These are phyloP conservation scores for Herpotrichia juniperi DNA, from an alignment of 2,329 filamentous ascomycete genomes.

Conservation along the genomic window DNA sequence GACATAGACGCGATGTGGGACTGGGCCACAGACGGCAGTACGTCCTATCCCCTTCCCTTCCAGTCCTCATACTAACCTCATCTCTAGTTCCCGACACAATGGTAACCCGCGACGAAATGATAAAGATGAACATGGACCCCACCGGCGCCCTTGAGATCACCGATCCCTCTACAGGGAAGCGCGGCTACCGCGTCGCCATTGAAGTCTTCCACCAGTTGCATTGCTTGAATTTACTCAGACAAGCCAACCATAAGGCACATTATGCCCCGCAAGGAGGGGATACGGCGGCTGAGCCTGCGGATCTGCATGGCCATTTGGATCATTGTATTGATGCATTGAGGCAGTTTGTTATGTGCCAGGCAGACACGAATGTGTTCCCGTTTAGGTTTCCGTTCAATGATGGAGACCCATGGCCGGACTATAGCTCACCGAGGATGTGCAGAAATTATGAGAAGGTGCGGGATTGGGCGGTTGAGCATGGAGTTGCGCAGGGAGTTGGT, in stretches of 20 bases:
- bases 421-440: slow-evolving; percentile 20
- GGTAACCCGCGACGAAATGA: slow-evolving; percentile 20
- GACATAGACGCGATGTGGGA: slow-evolving; percentile 20
- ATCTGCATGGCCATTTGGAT: slow-evolving; percentile 20
- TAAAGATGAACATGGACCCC: slow-evolving; percentile 25
- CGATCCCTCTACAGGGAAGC: slow-evolving; percentile 16
- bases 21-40: slow-evolving; percentile 19
- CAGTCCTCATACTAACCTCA: too few relatives aligned
- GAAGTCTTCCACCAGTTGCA: slow-evolving; percentile 31
- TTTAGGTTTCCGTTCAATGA: slow-evolving; percentile 22
- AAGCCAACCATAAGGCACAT: slow-evolving; percentile 19
- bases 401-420: slow-evolving; percentile 25
- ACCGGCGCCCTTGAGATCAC: slow-evolving; percentile 19
- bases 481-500: slow-evolving; percentile 22
- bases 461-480: slow-evolving; percentile 23
- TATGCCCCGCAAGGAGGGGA: slow-evolving; percentile 21
- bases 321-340: slow-evolving; percentile 27
- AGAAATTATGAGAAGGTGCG: slow-evolving; percentile 23
- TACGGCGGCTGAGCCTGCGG: slow-evolving; percentile 16
- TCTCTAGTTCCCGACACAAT: slow-evolving; percentile 20
- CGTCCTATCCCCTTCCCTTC: too few relatives aligned
- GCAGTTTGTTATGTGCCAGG: slow-evolving; percentile 26
- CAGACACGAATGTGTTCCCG: slow-evolving; percentile 23
- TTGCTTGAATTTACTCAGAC: slow-evolving; percentile 26
- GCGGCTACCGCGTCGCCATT: slow-evolving; percentile 26